Evolutionary conservation across 306 rosid species (phyloP), one percentile per base, ranked within the genome.

Genomic region (Fagus crenata): DNA sequence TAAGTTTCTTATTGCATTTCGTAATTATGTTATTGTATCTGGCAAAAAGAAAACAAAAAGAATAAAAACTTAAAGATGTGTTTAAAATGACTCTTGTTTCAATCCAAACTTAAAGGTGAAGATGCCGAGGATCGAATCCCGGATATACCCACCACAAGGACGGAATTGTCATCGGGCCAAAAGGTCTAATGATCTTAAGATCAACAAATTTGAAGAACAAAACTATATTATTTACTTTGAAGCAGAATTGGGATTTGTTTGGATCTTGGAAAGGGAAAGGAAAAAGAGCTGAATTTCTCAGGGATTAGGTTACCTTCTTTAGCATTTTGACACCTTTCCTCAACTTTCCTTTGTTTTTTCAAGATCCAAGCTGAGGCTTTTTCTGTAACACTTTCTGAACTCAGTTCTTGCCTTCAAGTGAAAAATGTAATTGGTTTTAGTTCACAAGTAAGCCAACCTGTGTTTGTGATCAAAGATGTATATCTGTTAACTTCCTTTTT

Each of bases 1-100:
- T 92, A 92, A 89, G 99, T 82, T 67, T 74, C 67, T 60, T 42
- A 40, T 22, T 60, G 64, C 77, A 42, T 71, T 74, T 75, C 41
- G 33, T 77, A 11, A 3, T 56, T 15, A 9, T 22, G 65, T 28
- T 28, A 15, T 9, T 18, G 11, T 49, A 75, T 43, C 9, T 41
- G 6, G 1, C 0, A 1, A 0, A 7, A 36, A 9, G 3, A 17
- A 41, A 8, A n/a, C 1, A 13, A 43, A 32, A n/a, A 17, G 41
- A 51, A 3, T 4, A 76, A 67, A 46, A 1, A 18, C 42, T 18
- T 49, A 22, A 22, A 5, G 22, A 49, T 72, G 49, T 35, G 64
- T 33, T 51, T 72, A 54, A 37, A 51, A 72, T 8, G 28, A 15
- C 33, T 72, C 53, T 35, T 22, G 9, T 18, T 69, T 49, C 56